phyloP scores from a whole-genome alignment of 768 basidiomycete species.

The Lactarius psammicola region DNA sequence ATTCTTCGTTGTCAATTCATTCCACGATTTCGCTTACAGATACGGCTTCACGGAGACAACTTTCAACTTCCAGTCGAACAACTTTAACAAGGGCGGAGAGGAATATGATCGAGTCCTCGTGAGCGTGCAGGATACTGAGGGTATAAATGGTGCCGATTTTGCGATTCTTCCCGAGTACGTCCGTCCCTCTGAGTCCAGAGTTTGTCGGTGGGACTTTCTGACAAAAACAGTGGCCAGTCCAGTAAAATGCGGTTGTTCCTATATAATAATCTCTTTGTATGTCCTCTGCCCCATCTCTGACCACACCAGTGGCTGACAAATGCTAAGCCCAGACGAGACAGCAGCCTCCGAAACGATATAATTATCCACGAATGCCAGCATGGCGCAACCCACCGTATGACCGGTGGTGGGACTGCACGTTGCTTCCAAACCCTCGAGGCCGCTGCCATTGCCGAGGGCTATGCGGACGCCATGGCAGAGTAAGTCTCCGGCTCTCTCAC shows the following conservation, averaged over 20 bases:
- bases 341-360: conserved; percentile 60
- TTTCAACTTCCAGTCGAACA: conserved; percentile 61
- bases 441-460: conserved; percentile 44
- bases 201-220: not conserved
- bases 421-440: conserved; percentile 62
- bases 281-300: conserved; percentile 9
- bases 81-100: conserved; percentile 36
- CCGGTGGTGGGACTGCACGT: conserved; percentile 54
- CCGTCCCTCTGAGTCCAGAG: not conserved
- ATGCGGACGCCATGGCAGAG: conserved; percentile 38
- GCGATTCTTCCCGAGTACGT: conserved; percentile 46
- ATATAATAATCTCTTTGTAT: conserved; percentile 33
- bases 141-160: conserved; percentile 46
- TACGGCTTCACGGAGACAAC: conserved; percentile 60
- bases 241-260: conserved; percentile 47
- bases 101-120: conserved; percentile 51
- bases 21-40: conserved; percentile 34
- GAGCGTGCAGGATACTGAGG: conserved; percentile 49
- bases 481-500: conserved; percentile 1
- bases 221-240: conserved; percentile 35
- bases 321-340: conserved; percentile 56
- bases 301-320: conserved; percentile 27
- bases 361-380: conserved; percentile 48
- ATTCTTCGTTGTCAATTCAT: conserved; percentile 56
- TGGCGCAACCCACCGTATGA: conserved; percentile 30